A percentile compares a stretch with the other conserved stretches of the same genome.
These are phyloP conservation scores for Phyllosticta citrichinensis DNA, from an alignment of 2,329 filamentous ascomycete genomes.

Conservation along the genomic window DNA sequence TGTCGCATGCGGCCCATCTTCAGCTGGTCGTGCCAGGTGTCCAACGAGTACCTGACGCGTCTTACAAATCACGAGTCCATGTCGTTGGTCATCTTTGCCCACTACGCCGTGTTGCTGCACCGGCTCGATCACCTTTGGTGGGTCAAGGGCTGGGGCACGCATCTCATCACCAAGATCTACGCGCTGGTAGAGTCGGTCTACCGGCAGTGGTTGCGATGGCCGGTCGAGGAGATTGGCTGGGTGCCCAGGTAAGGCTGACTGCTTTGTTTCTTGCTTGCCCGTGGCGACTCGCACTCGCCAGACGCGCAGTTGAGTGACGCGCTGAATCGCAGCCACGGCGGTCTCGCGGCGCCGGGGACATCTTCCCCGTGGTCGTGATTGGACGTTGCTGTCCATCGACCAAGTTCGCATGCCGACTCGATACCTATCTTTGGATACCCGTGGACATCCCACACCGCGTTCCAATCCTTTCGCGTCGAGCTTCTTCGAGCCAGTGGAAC, in stretches of 20 bases:
- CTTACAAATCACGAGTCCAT: not conserved
- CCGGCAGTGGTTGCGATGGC: constrained; percentile 6
- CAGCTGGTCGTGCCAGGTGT: constrained; percentile 1
- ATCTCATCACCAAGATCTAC: constrained; percentile 4
- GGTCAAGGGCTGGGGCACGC: constrained; percentile 9
- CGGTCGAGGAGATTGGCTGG: constrained; percentile 8
- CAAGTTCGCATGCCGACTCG: too few relatives aligned
- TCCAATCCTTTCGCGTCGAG: too few relatives aligned
- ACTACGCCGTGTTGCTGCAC: constrained; percentile 5
- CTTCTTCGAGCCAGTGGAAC: too few relatives aligned
- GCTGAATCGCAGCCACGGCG: not conserved
- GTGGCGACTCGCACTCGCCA: not conserved
- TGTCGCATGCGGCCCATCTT: constrained; percentile 6
- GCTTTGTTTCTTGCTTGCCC: not conserved
- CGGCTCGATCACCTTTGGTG: constrained; percentile 8
- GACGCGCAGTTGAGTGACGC: not conserved
- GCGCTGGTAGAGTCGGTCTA: constrained; percentile 5
- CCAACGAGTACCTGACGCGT: constrained; percentile 1
- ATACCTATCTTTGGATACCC: too few relatives aligned
- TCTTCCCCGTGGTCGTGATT: not conserved
- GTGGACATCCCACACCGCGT: too few relatives aligned
- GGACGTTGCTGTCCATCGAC: not conserved
- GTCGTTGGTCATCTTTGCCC: constrained; percentile 1
- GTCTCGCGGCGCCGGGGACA: not conserved
- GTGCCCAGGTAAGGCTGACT: constrained; percentile 1